A percentile compares a stretch with the other conserved stretches of the same genome.
Evolutionary conservation across 2,329 filamentous ascomycete species (phyloP).

Genomic region (Metarhizium humberi): DNA sequence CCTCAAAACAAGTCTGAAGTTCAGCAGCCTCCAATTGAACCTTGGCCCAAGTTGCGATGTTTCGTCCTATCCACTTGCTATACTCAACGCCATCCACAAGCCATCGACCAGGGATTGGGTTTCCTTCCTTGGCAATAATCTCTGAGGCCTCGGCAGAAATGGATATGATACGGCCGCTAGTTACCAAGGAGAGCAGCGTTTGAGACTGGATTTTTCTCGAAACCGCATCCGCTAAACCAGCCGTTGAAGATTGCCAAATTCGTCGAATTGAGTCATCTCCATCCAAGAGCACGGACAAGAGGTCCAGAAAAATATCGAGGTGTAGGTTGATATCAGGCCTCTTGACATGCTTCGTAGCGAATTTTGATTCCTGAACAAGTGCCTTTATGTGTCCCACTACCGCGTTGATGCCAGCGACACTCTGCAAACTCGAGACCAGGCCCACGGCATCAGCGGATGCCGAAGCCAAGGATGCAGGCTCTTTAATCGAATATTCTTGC

Average conservation of each 20-base stretch:
- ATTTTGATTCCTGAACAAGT: conserved; percentile 43
- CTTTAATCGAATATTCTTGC: conserved; percentile 26
- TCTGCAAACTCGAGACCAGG: conserved; percentile 59
- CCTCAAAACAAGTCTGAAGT: conserved; percentile 31
- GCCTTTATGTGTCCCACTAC: conserved; percentile 59
- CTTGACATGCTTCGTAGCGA: conserved; percentile 25
- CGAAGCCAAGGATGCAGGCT: conserved; percentile 1
- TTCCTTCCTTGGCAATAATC: conserved; percentile 28
- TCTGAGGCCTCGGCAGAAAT: conserved; percentile 46
- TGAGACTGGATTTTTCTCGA: conserved; percentile 24
- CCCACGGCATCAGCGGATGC: conserved; percentile 30
- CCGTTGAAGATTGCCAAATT: conserved; percentile 28
- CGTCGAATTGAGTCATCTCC: conserved; percentile 24
- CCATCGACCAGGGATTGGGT: conserved; percentile 37
- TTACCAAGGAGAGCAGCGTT: conserved; percentile 33
- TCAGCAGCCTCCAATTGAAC: conserved; percentile 23
- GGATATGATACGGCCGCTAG: conserved; percentile 40
- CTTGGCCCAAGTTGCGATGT: conserved; percentile 40
- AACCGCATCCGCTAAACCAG: conserved; percentile 11
- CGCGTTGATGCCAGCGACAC: conserved; percentile 70
- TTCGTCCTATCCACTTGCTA: conserved; percentile 61
- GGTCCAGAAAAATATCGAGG: conserved; percentile 31
- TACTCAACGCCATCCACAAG: conserved; percentile 55
- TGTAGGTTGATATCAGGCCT: conserved; percentile 34
- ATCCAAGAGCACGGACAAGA: conserved; percentile 32